phyloP scores from a whole-genome alignment of 345 rosid species.

The Excoecaria agallocha region DNA sequence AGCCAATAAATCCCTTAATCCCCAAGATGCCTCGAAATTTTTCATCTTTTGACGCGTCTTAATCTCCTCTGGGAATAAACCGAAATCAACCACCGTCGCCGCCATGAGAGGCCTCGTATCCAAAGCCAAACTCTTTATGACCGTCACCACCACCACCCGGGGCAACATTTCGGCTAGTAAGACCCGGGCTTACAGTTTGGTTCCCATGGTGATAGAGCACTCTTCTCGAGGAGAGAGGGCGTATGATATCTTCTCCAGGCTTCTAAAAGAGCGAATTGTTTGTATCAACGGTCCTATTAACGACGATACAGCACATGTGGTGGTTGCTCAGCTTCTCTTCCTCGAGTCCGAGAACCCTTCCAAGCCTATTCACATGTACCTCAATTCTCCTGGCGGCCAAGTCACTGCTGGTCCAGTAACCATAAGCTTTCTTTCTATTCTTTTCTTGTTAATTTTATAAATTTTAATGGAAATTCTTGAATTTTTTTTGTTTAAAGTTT shows the following conservation, averaged over 20 bases:
- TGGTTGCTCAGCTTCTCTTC: slow-evolving; percentile 96
- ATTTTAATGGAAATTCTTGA: background rate
- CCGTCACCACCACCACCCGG: background rate
- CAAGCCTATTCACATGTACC: slow-evolving; percentile 95
- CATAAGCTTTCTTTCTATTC: background rate
- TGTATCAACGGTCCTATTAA: slow-evolving; percentile 91
- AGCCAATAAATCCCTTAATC: slow-evolving; percentile 2
- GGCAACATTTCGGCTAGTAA: background rate
- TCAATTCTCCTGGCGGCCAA: slow-evolving; percentile 95
- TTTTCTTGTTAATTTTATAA: background rate
- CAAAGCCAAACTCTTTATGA: slow-evolving; percentile 24
- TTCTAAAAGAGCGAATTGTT: slow-evolving; percentile 87
- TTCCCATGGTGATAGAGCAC: slow-evolving; percentile 98
- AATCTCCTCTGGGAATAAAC: background rate
- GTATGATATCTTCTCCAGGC: slow-evolving; percentile 90
- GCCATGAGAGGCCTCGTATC: slow-evolving; percentile 28
- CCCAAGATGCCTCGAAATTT: background rate
- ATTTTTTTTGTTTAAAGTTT: no score
- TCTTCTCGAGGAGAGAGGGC: slow-evolving; percentile 98
- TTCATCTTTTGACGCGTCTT: background rate
- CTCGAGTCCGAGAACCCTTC: slow-evolving; percentile 97
- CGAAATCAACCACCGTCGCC: background rate
- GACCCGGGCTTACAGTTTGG: slow-evolving; percentile 55
- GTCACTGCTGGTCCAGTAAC: slow-evolving; percentile 77
- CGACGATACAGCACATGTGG: slow-evolving; percentile 91